phyloP scores from a whole-genome alignment of 805 yeast species.

The Monosporozyma aquatica region DNA sequence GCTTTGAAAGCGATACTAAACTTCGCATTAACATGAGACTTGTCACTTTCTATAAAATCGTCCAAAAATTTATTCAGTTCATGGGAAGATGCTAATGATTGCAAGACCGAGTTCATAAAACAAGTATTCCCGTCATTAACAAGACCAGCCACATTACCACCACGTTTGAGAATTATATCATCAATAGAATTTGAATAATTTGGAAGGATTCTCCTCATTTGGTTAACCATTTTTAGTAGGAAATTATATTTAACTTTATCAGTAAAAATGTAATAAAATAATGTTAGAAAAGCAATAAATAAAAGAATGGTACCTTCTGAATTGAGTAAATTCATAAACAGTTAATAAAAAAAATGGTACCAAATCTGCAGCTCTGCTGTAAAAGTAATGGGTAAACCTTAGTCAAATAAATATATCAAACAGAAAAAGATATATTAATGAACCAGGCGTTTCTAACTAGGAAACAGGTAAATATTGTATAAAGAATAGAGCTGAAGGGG shows the following conservation, averaged over 20 bases:
- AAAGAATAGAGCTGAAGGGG: too few relatives aligned
- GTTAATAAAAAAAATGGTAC: background rate
- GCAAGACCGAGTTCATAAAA: conserved; percentile 87
- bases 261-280: conserved; percentile 2
- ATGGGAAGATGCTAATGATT: conserved; percentile 67
- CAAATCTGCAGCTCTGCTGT: too few relatives aligned
- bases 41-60: conserved; percentile 28
- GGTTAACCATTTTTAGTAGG: conserved; percentile 4
- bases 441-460: too few relatives aligned
- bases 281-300: background rate
- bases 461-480: too few relatives aligned
- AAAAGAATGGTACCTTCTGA: background rate
- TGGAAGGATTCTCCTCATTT: conserved; percentile 4
- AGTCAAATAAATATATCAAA: background rate
- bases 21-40: conserved; percentile 15
- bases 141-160: conserved; percentile 78
- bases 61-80: conserved; percentile 50
- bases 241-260: conserved; percentile 2
- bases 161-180: conserved; percentile 40
- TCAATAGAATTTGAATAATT: conserved; percentile 7
- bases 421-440: too few relatives aligned
- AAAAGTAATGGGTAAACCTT: background rate
- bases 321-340: conserved; percentile 1
- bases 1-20: conserved; percentile 49
- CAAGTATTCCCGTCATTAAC: conserved; percentile 90